Conservation (phyloP, 148 eudicot genomes). For the Fagopyrum homotropicum region DNA sequence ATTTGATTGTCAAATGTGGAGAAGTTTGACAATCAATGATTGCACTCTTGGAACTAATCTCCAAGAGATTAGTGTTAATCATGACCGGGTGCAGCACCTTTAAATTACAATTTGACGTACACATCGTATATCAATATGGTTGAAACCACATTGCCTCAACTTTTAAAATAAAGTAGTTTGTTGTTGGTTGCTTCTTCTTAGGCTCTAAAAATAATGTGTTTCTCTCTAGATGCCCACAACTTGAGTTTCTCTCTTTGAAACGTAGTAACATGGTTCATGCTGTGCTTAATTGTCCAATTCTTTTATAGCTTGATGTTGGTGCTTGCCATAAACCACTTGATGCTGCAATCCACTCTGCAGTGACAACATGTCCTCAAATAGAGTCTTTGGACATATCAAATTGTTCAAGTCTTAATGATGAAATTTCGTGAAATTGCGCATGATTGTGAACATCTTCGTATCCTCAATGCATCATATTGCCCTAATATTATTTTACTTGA, state of each 20-base stretch:
- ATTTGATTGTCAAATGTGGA: slow-evolving; percentile 61
- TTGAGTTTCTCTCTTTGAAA: slow-evolving; percentile 74
- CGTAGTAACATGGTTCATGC: slow-evolving; percentile 93
- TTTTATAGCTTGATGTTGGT: slow-evolving; percentile 77
- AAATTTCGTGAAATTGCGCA: slow-evolving; percentile 81
- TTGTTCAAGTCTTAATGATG: slow-evolving; percentile 92
- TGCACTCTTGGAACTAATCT: slow-evolving; percentile 70
- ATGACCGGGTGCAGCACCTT: slow-evolving; percentile 70
- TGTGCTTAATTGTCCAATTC: slow-evolving; percentile 82
- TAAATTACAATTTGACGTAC: slow-evolving; percentile 81
- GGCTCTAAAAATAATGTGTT: slow-evolving; percentile 16
- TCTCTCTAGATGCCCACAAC: slow-evolving; percentile 73
- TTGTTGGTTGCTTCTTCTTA: background rate
- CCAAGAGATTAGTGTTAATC: slow-evolving; percentile 14
- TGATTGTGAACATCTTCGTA: slow-evolving; percentile 56
- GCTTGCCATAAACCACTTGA: slow-evolving; percentile 99
- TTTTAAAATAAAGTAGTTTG: background rate
- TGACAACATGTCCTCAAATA: slow-evolving; percentile 72
- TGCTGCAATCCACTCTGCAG: slow-evolving; percentile 90
- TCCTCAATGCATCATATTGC: slow-evolving; percentile 92
- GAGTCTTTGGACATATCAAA: slow-evolving; percentile 88
- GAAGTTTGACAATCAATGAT: slow-evolving; percentile 59
- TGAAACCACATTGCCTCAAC: background rate
- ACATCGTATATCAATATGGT: slow-evolving; percentile 84
- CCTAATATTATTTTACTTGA: slow-evolving; percentile 78